Conservation (phyloP, 1,139 yeast genomes). For the Kluyveromyces marxianus region DNA sequence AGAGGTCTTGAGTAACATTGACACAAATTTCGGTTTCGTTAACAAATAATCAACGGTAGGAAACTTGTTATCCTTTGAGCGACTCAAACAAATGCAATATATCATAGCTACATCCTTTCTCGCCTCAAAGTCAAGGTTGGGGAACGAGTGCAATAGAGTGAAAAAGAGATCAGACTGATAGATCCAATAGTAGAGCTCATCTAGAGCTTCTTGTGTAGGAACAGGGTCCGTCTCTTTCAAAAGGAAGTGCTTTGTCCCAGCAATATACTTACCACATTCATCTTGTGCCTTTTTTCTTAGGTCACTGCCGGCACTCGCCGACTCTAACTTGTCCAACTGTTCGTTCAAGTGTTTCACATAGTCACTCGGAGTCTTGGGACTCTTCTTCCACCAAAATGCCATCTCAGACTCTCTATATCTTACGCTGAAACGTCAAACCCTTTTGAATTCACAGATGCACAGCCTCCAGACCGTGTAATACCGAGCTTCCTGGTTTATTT, state of each 20-base stretch:
- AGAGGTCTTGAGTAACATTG: conserved; percentile 57
- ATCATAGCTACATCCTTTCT: conserved; percentile 73
- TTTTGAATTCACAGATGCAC: neutral
- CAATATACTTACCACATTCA: conserved; percentile 62
- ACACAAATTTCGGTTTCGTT: conserved; percentile 57
- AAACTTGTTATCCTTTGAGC: conserved; percentile 67
- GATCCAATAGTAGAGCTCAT: conserved; percentile 37
- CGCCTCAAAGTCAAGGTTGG: conserved; percentile 75
- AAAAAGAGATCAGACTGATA: conserved; percentile 58
- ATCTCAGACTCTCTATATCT: conserved; percentile 32
- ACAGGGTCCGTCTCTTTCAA: conserved; percentile 64
- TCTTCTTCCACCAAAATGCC: conserved; percentile 87
- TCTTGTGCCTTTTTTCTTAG: conserved; percentile 64
- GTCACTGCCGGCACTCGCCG: conserved; percentile 28
- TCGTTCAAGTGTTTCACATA: conserved; percentile 70
- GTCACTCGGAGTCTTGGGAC: conserved; percentile 88
- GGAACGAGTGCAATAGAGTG: conserved; percentile 49
- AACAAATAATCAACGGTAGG: conserved; percentile 85
- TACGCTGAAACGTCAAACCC: neutral
- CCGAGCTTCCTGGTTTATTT: too few species aligned
- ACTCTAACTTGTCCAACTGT: conserved; percentile 58
- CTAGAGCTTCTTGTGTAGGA: conserved; percentile 72
- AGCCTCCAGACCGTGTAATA: too few species aligned
- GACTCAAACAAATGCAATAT: conserved; percentile 69
- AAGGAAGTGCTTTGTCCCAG: conserved; percentile 59